Conservation (phyloP, 192 early-diverging fungal species). For the Coemansia pectinata region DNA sequence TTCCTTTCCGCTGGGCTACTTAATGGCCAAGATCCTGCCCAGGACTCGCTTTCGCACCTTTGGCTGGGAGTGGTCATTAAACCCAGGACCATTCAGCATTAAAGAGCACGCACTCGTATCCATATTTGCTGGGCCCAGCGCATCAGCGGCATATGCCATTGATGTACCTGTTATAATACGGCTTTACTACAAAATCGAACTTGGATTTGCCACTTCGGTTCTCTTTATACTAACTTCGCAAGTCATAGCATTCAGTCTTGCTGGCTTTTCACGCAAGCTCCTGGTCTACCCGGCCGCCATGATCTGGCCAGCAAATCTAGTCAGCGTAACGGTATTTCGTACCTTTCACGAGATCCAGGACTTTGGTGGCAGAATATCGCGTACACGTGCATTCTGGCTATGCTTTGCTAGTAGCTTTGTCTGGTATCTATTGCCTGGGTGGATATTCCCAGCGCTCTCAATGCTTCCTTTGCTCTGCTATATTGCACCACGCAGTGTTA, state of each 20-base stretch:
- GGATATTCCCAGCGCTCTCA: conserved; percentile 65
- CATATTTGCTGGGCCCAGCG: conserved; percentile 71
- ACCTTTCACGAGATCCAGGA: conserved; percentile 69
- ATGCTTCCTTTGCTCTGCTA: conserved; percentile 66
- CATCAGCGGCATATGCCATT: conserved; percentile 66
- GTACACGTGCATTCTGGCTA: conserved; percentile 57
- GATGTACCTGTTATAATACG: conserved; percentile 70
- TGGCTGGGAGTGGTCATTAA: conserved; percentile 60
- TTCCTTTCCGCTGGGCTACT: conserved; percentile 70
- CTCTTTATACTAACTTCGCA: conserved; percentile 72
- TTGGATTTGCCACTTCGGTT: conserved; percentile 65
- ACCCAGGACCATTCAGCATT: conserved; percentile 84
- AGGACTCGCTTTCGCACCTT: conserved; percentile 54
- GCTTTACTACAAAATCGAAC: conserved; percentile 59
- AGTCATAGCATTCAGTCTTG: conserved; percentile 66
- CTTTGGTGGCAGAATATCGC: conserved; percentile 50
- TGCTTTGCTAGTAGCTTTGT: conserved; percentile 51
- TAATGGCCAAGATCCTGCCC: conserved; percentile 66
- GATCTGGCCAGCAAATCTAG: conserved; percentile 84
- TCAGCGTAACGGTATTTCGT: conserved; percentile 74
- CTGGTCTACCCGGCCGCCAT: conserved; percentile 83
- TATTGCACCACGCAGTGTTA: conserved; percentile 40
- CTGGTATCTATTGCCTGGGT: conserved; percentile 64
- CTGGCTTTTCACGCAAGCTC: conserved; percentile 71
- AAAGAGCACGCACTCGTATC: conserved; percentile 88